A percentile compares a stretch with the other conserved stretches of the same genome.
phyloP scores from a whole-genome alignment of 176 grass and related monocot genomes.

The Phragmites australis region DNA sequence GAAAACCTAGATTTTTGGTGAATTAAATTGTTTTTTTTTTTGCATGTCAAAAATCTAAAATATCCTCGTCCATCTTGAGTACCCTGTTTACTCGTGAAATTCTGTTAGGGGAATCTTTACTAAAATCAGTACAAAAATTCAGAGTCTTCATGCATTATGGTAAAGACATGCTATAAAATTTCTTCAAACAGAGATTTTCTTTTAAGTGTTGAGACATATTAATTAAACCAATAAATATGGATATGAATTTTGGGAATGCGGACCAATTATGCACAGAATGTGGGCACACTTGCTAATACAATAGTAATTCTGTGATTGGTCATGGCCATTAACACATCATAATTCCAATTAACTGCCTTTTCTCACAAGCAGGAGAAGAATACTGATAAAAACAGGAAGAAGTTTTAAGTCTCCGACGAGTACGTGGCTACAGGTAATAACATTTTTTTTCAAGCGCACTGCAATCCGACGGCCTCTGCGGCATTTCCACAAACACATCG shows the following conservation, averaged over 20 bases:
- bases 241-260: neutral
- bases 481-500: slow-evolving; percentile 56
- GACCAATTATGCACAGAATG: neutral
- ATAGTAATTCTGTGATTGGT: neutral
- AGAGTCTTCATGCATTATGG: neutral
- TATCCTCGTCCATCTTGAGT: no score
- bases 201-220: slow-evolving; percentile 21
- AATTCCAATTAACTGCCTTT: neutral
- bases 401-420: neutral
- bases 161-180: neutral
- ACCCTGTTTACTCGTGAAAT: no score
- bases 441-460: neutral
- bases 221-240: slow-evolving; percentile 5
- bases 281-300: neutral
- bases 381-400: no score
- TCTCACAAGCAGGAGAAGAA: no score
- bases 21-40: no score
- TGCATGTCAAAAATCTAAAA: no score
- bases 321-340: neutral
- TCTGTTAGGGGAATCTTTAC: no score
- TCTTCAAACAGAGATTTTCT: neutral
- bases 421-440: slow-evolving; percentile 13
- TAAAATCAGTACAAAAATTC: no score
- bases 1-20: no score
- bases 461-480: neutral